A percentile compares a stretch with the other conserved stretches of the same genome.
phyloP scores from a whole-genome alignment of 768 basidiomycete species.

The Psilocybe azurescens region DNA sequence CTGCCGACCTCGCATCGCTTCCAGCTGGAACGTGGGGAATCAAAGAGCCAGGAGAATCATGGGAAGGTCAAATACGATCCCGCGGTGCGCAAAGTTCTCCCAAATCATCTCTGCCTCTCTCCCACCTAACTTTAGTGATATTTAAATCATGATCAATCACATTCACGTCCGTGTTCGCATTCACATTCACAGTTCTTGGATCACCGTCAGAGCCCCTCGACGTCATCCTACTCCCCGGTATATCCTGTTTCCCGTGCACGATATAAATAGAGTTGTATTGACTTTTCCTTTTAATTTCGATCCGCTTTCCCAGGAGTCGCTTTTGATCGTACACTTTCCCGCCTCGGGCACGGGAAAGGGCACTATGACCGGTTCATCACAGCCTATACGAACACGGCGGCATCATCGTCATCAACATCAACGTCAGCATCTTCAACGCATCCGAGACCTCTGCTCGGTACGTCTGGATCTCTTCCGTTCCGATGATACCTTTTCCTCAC shows the following conservation, averaged over 20 bases:
- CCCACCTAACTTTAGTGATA: neutral
- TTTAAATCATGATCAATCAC: neutral
- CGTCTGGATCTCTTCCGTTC: constrained; percentile 17
- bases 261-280: neutral
- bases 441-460: constrained; percentile 65
- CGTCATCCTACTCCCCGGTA: constrained; percentile 73
- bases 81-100: constrained; percentile 49
- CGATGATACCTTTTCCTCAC: too few species aligned
- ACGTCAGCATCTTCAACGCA: constrained; percentile 51
- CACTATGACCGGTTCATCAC: constrained; percentile 81
- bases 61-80: constrained; percentile 47
- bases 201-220: constrained; percentile 50
- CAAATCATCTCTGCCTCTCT: neutral
- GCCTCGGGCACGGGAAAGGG: constrained; percentile 84
- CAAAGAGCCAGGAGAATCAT: constrained; percentile 60
- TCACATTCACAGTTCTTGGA: constrained; percentile 1
- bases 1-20: constrained; percentile 61
- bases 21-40: constrained; percentile 78
- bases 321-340: constrained; percentile 70
- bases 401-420: constrained; percentile 32
- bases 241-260: neutral
- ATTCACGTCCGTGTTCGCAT: neutral
- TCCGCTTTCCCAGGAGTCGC: constrained; percentile 59
- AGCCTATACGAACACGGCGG: constrained; percentile 41
- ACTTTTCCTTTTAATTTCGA: neutral